Percentiles rank a stretch among this genome's conserved stretches.
Evolutionary conservation across 2,329 filamentous ascomycete genomes (phyloP).

Genomic region (Cyphellophora europaea): DNA sequence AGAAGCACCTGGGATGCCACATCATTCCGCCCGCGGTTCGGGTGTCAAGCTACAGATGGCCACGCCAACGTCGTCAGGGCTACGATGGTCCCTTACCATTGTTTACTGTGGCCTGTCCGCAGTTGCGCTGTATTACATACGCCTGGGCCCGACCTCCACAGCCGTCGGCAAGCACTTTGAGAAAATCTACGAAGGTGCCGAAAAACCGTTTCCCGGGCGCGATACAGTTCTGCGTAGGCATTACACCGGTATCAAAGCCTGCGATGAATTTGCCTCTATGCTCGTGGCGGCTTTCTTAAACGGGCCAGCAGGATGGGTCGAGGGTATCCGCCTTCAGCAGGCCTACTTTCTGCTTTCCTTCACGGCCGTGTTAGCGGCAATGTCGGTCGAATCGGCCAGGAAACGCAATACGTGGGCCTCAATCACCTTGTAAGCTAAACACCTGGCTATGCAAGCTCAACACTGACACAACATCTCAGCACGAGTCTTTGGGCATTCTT

Average conservation of each 20-base stretch:
- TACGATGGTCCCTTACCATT: no score
- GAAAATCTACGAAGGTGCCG: no score
- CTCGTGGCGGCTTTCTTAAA: slow-evolving; percentile 11
- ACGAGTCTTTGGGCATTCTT: no score
- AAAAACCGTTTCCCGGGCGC: no score
- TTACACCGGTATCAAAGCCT: slow-evolving; percentile 8
- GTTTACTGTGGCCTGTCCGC: no score
- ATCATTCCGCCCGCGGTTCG: no score
- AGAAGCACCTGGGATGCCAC: no score
- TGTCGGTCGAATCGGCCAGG: slow-evolving; percentile 10
- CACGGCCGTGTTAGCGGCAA: slow-evolving; percentile 8
- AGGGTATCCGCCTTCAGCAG: slow-evolving; percentile 9
- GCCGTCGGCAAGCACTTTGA: no score
- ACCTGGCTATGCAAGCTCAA: background rate
- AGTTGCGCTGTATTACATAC: background rate
- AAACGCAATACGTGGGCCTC: slow-evolving; percentile 6
- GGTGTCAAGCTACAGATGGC: no score
- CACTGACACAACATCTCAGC: no score
- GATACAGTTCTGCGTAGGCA: slow-evolving; percentile 7
- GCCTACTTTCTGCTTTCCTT: slow-evolving; percentile 13
- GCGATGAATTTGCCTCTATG: slow-evolving; percentile 8
- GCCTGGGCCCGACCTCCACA: no score
- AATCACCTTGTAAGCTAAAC: slow-evolving; percentile 9
- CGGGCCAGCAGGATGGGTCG: slow-evolving; percentile 9
- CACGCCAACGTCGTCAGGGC: no score